Evolutionary conservation across 179 eudicot species (phyloP), one percentile per base, ranked within the genome.

Genomic region (Nepenthes alata): DNA sequence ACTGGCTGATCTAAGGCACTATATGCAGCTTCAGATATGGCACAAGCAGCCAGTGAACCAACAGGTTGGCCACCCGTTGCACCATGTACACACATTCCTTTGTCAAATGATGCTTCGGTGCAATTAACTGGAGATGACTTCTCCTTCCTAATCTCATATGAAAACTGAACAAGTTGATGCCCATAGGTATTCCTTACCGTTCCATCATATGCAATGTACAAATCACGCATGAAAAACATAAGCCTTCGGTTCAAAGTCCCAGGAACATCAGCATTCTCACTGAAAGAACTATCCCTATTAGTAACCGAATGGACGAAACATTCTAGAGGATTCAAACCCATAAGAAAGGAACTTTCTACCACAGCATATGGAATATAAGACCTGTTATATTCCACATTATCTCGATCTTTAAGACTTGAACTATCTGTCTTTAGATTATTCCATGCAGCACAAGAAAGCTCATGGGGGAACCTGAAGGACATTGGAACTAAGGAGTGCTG

Each of bases 1-100:
- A 87, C 63, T 25, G 98, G 98, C 67, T 85, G 97, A 71, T 93
- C 98, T 51, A 93, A 66, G 61, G 98, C 98, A 82, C 95, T 81
- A 58, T 93, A 93, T 45, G 97, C 95, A 66, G 95, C 95, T 68
- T 89, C 98, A 2, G 95, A 85, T 60, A 93, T 78, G 41, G 98
- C 95, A 80, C 87, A 93, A 53, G 96, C 93, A 44, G 97, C 93
- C 73, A 81, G 60, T 44, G 97, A 78, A 72, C 98, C 98, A 66
- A 89, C 98, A 62, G 95, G 85, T 63, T 80, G 77, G 47, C 98
- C 91, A 25, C 79, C 91, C 65, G 55, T 51, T 11, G 72, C 69
- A 63, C 69, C 68, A 72, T 47, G n/a, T 14, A 39, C 72, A 57
- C 64, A 44, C 15, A 65, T 51, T 57, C 64, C 65, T 59, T 63